phyloP scores from a whole-genome alignment of 2,329 filamentous ascomycete genomes.

The Botrytis squamosa region DNA sequence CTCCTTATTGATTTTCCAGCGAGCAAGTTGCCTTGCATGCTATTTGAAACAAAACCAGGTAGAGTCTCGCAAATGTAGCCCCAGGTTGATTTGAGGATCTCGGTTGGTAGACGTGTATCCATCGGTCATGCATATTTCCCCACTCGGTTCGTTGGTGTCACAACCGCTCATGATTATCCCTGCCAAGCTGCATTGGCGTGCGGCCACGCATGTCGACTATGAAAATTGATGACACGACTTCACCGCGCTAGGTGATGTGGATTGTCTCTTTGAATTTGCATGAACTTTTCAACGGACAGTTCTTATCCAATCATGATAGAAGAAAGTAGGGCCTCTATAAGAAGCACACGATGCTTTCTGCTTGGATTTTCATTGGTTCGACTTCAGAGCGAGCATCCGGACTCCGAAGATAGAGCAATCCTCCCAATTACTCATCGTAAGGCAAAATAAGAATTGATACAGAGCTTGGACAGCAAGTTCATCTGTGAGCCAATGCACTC shows the following conservation, averaged over 20 bases:
- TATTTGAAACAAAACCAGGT: slow-evolving; percentile 4
- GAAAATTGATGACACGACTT: not conserved
- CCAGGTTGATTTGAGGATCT: not conserved
- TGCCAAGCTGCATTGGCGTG: not conserved
- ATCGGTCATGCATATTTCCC: not conserved
- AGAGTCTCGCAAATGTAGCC: not conserved
- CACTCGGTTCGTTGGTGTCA: slow-evolving; percentile 1
- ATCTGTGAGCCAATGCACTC: not conserved
- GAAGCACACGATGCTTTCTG: not conserved
- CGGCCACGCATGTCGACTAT: slow-evolving; percentile 11
- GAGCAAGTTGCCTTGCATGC: not conserved
- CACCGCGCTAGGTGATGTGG: not conserved
- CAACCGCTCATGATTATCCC: not conserved
- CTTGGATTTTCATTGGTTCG: not conserved
- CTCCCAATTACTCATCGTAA: not conserved
- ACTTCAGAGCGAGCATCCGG: not conserved
- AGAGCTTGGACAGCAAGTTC: not conserved
- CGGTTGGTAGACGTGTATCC: not conserved
- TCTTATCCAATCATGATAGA: not conserved
- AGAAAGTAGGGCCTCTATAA: not conserved
- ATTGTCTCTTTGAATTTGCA: not conserved
- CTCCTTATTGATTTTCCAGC: not conserved
- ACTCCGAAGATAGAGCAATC: not conserved
- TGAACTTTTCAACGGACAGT: not conserved
- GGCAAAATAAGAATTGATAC: not conserved